Base-by-base conservation (phyloP, 2,329 filamentous ascomycete genomes). In the Graphilbum fragrans region DNA sequence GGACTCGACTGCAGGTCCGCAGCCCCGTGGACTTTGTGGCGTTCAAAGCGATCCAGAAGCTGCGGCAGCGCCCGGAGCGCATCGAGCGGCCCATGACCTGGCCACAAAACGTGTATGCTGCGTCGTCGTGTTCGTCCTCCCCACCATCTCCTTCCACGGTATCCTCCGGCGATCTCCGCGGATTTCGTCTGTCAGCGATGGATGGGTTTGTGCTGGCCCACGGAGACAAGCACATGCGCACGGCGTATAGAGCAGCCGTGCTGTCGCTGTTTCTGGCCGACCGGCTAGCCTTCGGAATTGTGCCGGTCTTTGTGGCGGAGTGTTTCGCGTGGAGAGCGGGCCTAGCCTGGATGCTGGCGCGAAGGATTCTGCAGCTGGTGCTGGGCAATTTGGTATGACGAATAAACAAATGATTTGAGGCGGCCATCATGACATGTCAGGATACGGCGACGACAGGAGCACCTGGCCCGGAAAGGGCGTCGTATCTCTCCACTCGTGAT, bases 121-220 rank as follows among this genome's bases (percentile, higher is more conserved):
- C 39, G 10, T 10, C 42, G 14, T 32, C 39, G 9, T 10, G 34
- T 1, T 25, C 43, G 6, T 12, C 6, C 11, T 5, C 20, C 2
- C n/a, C n/a, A n/a, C 18, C 34, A n/a, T 31, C 23, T n/a, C 19
- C 37, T 10, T n/a, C 35, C 12, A 16, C 35, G 20, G n/a, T n/a
- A n/a, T 32, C 35, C 4, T 69, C 66, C 6, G 58, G 53, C 3
- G 67, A 72, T 36, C 66, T 71, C 35, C 62, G 66, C 18, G 57
- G 54, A 9, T 70, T 70, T 50, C 62, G 65, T 27, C 64, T 67
- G 14, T 72, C 69, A 1, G 59, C 64, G 19, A 69, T 74, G 66
- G 70, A 74, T 46, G 66, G 59, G 12, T 72, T 62, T 45, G 58
- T 72, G 5, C 51, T 71, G 16, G 42, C 50, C 9, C 54, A 19